These are phyloP conservation scores for Picochlorum costavermella DNA, from an alignment of 139 green algal species.

Conservation along the genomic window DNA sequence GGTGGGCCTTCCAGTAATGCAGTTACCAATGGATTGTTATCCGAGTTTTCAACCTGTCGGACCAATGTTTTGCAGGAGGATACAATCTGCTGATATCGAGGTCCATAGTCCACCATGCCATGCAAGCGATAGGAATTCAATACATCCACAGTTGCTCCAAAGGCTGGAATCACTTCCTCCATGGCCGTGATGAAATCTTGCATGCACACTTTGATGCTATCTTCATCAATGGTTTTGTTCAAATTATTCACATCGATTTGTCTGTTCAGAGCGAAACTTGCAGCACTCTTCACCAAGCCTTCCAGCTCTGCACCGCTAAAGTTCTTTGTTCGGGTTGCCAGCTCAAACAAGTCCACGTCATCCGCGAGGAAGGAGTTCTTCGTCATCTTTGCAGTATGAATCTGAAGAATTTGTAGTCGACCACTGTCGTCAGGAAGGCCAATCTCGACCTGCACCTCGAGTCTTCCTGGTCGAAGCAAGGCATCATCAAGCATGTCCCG, in stretches of 20 bases:
- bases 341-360: constrained; percentile 77
- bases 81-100: constrained; percentile 69
- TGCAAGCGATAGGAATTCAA: constrained; percentile 77
- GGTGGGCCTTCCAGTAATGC: constrained; percentile 76
- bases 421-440: constrained; percentile 89
- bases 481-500: constrained; percentile 99
- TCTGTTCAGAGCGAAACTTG: constrained; percentile 86
- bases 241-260: constrained; percentile 89
- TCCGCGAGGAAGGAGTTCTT: constrained; percentile 78
- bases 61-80: constrained; percentile 41
- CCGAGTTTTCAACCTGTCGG: constrained; percentile 62
- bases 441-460: constrained; percentile 97
- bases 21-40: constrained; percentile 80
- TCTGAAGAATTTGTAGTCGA: constrained; percentile 87
- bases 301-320: constrained; percentile 94
- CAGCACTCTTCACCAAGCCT: constrained; percentile 88
- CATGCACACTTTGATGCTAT: constrained; percentile 89
- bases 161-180: constrained; percentile 91
- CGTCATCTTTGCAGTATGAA: constrained; percentile 77
- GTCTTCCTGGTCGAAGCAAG: constrained; percentile 83
- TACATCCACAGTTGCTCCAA: constrained; percentile 77
- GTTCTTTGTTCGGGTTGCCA: constrained; percentile 85
- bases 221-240: constrained; percentile 81
- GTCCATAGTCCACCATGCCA: constrained; percentile 82
- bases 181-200: constrained; percentile 84